These are phyloP conservation scores for Amaranthus tricolor DNA, from an alignment of 179 eudicot genomes.

Conservation along the genomic window DNA sequence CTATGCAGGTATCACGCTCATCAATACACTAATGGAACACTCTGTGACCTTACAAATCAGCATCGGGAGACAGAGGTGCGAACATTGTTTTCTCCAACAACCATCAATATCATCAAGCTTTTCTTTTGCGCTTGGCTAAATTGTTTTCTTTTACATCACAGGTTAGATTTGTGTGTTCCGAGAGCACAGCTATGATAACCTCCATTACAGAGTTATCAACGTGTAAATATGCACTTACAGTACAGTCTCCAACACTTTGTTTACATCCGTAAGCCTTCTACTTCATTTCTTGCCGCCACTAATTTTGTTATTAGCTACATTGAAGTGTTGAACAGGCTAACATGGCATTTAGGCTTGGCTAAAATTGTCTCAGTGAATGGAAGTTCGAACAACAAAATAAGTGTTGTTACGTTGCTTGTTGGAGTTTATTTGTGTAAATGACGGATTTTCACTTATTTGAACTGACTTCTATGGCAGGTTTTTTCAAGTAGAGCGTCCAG, in stretches of 20 bases:
- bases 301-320: neutral
- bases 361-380: neutral
- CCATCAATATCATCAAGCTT: slow-evolving; percentile 5
- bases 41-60: slow-evolving; percentile 79
- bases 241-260: slow-evolving; percentile 83
- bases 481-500: slow-evolving; percentile 90
- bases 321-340: neutral
- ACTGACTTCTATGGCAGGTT: slow-evolving; percentile 42
- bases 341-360: neutral
- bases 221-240: slow-evolving; percentile 89
- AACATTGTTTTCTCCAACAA: neutral
- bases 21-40: slow-evolving; percentile 78
- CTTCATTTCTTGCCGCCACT: neutral
- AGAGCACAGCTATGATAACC: slow-evolving; percentile 79
- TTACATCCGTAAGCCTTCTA: slow-evolving; percentile 73
- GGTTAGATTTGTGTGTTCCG: slow-evolving; percentile 96
- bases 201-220: slow-evolving; percentile 88
- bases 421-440: neutral
- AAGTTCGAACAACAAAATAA: neutral
- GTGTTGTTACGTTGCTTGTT: neutral
- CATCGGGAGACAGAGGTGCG: slow-evolving; percentile 90
- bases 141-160: slow-evolving; percentile 26
- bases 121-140: neutral
- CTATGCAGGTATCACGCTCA: slow-evolving; percentile 86
- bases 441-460: neutral